Base-by-base conservation (phyloP, 805 yeast species). In the Hanseniaspora lindneri region DNA sequence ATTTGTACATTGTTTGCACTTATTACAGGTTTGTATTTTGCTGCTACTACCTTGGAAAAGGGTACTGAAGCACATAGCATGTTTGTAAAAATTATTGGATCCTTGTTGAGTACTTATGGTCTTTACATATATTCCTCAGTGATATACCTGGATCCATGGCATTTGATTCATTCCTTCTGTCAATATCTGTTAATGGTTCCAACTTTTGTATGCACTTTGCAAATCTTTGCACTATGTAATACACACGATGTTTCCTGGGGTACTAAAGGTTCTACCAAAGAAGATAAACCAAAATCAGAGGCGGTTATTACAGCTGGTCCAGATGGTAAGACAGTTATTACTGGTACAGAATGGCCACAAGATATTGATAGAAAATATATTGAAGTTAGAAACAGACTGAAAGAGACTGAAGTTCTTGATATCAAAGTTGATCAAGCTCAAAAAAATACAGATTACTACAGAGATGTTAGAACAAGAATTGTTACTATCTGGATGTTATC, bases 171-270 rank as follows among this genome's bases (percentile, higher is more conserved):
- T 1, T 85, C 95, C 40, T 79, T 94, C 0, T 49, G 79, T 4
- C 98, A 89, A 63, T 89, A 92, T 69, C 83, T 89, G 66, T 62
- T 88, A 55, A 74, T 92, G 72, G 71, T 89, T 47, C 97, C 98
- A 23, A 80, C 94, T 0, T 89, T 87, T 62, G 83, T 94, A 3
- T 85, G 95, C 66, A 80, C 95, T 2, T 69, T 89, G 50, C 96
- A 89, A 66, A 87, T 92, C 51, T 89, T 87, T 67, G 96, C 98
- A 1, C 87, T 89, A 66, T 89, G 98, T 69, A 89, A 89, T 63
- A 89, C 96, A 2, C 97, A 89, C 66, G 98, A 89, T 70, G 95
- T 92, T 44, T 83, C 96, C 0, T 89, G 98, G 98, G 98, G 98
- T 66, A 89, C 98, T 2, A 89, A 89, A 62, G 98, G 98, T 55